These are phyloP conservation scores for Diaporthe sp. DNA, from an alignment of 2,329 filamentous ascomycete genomes.

Conservation along the genomic window DNA sequence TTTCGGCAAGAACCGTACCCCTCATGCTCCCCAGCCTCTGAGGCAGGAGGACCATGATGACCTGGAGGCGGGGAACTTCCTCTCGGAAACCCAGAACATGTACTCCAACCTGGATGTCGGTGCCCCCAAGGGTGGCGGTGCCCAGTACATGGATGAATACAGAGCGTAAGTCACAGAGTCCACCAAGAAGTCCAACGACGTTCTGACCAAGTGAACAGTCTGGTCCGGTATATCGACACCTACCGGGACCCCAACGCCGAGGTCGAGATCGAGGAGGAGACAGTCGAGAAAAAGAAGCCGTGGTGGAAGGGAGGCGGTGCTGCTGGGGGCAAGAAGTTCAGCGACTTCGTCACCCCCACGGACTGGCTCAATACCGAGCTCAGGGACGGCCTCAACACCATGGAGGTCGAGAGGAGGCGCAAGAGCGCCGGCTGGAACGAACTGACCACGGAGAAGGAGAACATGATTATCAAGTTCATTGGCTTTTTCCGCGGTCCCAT, in stretches of 20 bases:
- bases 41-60: conserved; percentile 47
- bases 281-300: conserved; percentile 48
- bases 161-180: conserved; percentile 47
- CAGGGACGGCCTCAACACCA: conserved; percentile 70
- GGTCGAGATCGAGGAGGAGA: conserved; percentile 49
- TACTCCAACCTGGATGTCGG: conserved; percentile 41
- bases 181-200: not conserved
- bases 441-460: conserved; percentile 80
- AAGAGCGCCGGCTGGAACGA: conserved; percentile 80
- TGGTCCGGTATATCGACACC: conserved; percentile 53
- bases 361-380: conserved; percentile 80
- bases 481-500: conserved; percentile 83
- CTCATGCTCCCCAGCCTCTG: conserved; percentile 44
- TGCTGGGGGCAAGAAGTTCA: conserved; percentile 47
- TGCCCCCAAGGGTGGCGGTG: conserved; percentile 47
- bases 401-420: conserved; percentile 74
- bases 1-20: conserved; percentile 47
- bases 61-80: conserved; percentile 50
- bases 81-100: conserved; percentile 48
- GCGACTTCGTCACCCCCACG: conserved; percentile 66
- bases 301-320: conserved; percentile 55
- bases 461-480: conserved; percentile 80
- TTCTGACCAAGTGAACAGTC: conserved; percentile 31
- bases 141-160: conserved; percentile 53
- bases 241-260: conserved; percentile 54